These are phyloP conservation scores for Artomyces pyxidatus DNA, from an alignment of 768 basidiomycete genomes.

Conservation along the genomic window DNA sequence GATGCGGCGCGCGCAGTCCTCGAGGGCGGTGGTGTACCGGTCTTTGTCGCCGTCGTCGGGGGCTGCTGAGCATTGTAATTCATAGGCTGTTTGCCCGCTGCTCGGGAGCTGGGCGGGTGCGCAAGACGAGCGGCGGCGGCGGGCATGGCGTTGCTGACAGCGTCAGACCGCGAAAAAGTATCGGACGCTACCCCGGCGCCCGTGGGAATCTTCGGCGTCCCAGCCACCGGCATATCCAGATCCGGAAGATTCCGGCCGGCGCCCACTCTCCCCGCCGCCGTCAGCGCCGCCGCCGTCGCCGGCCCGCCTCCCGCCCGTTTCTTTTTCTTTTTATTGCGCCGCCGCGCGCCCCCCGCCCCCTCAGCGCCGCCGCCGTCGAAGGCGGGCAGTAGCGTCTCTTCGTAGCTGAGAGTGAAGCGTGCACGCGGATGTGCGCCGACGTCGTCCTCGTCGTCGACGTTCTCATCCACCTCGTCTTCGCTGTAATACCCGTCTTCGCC, in stretches of 20 bases:
- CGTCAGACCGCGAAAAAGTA: slow-evolving; percentile 20
- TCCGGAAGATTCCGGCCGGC: too few species aligned
- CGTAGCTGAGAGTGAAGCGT: slow-evolving; percentile 34
- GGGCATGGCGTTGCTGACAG: background rate
- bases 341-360: too few species aligned
- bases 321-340: slow-evolving; percentile 34
- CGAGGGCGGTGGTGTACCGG: slow-evolving; percentile 23
- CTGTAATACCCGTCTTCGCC: slow-evolving; percentile 38
- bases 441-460: slow-evolving; percentile 31
- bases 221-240: slow-evolving; percentile 1
- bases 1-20: slow-evolving; percentile 32
- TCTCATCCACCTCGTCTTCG: slow-evolving; percentile 38
- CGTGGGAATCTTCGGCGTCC: slow-evolving; percentile 18
- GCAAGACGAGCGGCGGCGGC: slow-evolving; percentile 7
- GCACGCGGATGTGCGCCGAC: slow-evolving; percentile 18
- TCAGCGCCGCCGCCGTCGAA: slow-evolving; percentile 41
- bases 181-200: slow-evolving; percentile 20
- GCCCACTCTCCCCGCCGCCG: too few species aligned
- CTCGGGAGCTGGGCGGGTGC: slow-evolving; percentile 68
- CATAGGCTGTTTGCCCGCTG: slow-evolving; percentile 93
- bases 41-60: slow-evolving; percentile 13
- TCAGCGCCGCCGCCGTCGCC: slow-evolving; percentile 22
- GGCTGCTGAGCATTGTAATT: slow-evolving; percentile 39
- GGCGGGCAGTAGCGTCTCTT: slow-evolving; percentile 18
- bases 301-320: too few species aligned